Conservation (phyloP, 1,284 basidiomycete species). For the Cutaneotrichosporon sp. region DNA sequence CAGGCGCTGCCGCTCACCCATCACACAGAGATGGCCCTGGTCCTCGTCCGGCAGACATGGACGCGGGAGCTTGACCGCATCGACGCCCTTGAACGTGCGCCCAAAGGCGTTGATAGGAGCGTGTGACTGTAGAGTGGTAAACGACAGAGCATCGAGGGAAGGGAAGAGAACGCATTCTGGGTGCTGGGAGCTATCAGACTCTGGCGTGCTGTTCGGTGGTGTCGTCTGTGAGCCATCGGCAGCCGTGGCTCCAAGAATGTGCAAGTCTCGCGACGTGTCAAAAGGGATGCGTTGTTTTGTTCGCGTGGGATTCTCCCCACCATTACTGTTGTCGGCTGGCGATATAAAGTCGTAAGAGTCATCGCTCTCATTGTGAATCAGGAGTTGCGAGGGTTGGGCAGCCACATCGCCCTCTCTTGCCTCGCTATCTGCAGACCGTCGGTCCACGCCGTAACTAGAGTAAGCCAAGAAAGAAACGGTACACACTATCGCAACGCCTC, state of each 20-base stretch:
- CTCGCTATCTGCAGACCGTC: neutral
- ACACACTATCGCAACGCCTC: constrained; percentile 26
- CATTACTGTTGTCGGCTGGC: neutral
- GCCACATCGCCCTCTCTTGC: neutral
- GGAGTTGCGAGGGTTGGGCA: constrained; percentile 3
- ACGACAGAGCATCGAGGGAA: neutral
- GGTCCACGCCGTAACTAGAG: constrained; percentile 17
- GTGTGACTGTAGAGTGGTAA: constrained; percentile 6
- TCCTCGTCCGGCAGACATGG: constrained; percentile 13
- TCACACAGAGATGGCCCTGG: constrained; percentile 8
- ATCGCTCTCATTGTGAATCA: constrained; percentile 14
- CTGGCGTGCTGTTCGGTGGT: neutral
- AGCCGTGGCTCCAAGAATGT: constrained; percentile 10
- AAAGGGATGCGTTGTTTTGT: neutral
- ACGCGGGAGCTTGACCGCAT: constrained; percentile 17
- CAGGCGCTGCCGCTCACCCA: constrained; percentile 27
- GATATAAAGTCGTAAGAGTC: neutral
- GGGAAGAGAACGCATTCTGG: neutral
- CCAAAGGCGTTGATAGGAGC: constrained; percentile 4
- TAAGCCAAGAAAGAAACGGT: neutral
- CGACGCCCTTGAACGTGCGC: constrained; percentile 3
- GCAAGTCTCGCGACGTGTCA: constrained; percentile 9
- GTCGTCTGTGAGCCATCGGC: constrained; percentile 11
- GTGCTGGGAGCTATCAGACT: neutral
- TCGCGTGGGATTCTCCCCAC: neutral